A percentile compares a stretch with the other conserved stretches of the same genome.
Evolutionary conservation across 2,329 filamentous ascomycete genomes (phyloP).

Genomic region (Teratosphaeria zuluensis): DNA sequence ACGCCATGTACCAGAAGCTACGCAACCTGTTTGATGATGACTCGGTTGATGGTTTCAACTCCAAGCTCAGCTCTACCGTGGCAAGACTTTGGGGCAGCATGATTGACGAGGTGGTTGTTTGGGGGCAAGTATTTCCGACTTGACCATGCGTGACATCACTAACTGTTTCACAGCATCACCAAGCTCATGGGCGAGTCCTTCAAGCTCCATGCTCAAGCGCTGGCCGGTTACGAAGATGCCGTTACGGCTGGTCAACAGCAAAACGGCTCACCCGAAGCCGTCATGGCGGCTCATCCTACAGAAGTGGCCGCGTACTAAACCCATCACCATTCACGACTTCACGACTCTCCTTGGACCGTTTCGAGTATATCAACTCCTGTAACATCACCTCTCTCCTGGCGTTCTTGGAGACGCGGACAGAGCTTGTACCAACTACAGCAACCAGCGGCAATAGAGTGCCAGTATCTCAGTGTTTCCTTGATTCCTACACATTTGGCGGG

Average conservation of each 20-base stretch:
- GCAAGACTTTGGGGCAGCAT: constrained; percentile 94
- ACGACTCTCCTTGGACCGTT: constrained; percentile 10
- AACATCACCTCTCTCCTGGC: background rate
- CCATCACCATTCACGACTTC: constrained; percentile 10
- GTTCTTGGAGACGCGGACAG: background rate
- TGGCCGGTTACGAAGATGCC: constrained; percentile 89
- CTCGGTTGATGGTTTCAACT: constrained; percentile 67
- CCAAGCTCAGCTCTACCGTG: constrained; percentile 88
- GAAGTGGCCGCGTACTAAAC: constrained; percentile 24
- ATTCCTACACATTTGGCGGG: background rate
- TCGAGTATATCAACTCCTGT: background rate
- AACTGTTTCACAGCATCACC: constrained; percentile 54
- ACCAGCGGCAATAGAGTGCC: constrained; percentile 1
- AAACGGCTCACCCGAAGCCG: constrained; percentile 8
- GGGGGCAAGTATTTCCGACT: constrained; percentile 65
- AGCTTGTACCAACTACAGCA: constrained; percentile 4
- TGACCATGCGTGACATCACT: background rate
- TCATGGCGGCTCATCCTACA: constrained; percentile 17
- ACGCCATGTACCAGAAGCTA: constrained; percentile 86
- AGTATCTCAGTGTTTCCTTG: background rate
- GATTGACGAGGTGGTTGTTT: constrained; percentile 96
- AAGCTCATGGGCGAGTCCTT: constrained; percentile 98
- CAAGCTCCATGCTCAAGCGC: constrained; percentile 88
- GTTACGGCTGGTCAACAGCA: constrained; percentile 29
- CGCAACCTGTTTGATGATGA: constrained; percentile 86